A percentile compares a stretch with the other conserved stretches of the same genome.
phyloP scores from a whole-genome alignment of 257 asterid species.

The Fraxinus quadrangulata region DNA sequence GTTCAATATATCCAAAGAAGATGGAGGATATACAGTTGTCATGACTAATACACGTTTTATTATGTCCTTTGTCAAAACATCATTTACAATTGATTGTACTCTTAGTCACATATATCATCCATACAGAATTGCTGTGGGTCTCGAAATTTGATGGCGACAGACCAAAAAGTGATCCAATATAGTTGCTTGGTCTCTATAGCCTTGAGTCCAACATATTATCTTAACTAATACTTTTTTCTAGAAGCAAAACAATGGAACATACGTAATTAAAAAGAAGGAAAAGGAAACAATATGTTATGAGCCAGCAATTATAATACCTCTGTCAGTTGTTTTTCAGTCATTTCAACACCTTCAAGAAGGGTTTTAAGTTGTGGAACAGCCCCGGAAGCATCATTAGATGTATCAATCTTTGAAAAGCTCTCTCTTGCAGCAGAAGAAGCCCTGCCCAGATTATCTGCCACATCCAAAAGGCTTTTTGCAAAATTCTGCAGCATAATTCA shows the following conservation, averaged over 20 bases:
- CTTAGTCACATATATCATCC: background rate
- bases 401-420: constrained; percentile 70
- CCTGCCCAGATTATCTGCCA: constrained; percentile 83
- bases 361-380: constrained; percentile 77
- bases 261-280: background rate
- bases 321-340: constrained; percentile 91
- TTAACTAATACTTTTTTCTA: background rate
- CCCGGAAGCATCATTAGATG: constrained; percentile 63
- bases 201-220: background rate
- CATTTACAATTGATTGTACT: background rate
- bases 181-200: background rate
- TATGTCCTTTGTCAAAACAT: background rate
- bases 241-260: background rate
- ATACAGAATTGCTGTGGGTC: background rate
- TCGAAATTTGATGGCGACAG: background rate
- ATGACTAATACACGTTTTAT: background rate
- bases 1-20: background rate
- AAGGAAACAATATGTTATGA: background rate
- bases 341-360: constrained; percentile 93
- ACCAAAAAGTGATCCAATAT: background rate
- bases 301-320: constrained; percentile 55
- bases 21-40: background rate
- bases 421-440: constrained; percentile 88
- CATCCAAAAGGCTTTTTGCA: constrained; percentile 75
- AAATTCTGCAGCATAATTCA: constrained; percentile 60